Percentiles rank a stretch among this genome's conserved stretches.
These are phyloP conservation scores for Acanthamoeba royreba DNA, from an alignment of 208 protist species.

Conservation along the genomic window DNA sequence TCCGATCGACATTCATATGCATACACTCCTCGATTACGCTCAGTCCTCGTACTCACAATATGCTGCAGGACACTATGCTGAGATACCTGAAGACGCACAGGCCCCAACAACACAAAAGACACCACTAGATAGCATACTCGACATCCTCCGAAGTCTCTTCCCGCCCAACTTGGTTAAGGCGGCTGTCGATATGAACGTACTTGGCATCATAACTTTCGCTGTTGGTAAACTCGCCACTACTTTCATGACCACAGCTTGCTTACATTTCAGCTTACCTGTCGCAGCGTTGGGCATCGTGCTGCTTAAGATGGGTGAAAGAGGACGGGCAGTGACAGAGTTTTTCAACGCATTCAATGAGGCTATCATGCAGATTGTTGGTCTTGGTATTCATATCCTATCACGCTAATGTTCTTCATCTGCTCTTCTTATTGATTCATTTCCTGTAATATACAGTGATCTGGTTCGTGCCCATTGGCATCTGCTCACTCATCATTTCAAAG, in stretches of 20 bases:
- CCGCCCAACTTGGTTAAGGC: conserved; percentile 42
- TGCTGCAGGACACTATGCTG: background rate
- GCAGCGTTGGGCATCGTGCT: conserved; percentile 2
- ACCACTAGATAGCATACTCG: background rate
- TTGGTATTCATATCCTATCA: conserved; percentile 20
- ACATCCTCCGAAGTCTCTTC: conserved; percentile 38
- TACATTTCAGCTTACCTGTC: background rate
- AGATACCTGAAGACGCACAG: background rate
- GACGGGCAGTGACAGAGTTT: conserved; percentile 12
- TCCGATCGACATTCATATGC: background rate
- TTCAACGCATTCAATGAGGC: conserved; percentile 36
- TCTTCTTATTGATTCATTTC: background rate
- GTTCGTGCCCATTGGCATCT: conserved; percentile 33
- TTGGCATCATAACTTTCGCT: conserved; percentile 43
- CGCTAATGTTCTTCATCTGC: background rate
- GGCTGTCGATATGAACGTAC: conserved; percentile 34
- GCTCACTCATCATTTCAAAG: conserved; percentile 30
- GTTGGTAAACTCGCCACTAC: too few species aligned
- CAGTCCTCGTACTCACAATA: background rate
- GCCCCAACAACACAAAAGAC: background rate
- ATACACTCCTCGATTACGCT: background rate
- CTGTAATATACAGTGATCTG: background rate
- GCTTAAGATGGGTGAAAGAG: background rate
- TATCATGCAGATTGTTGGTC: conserved; percentile 38
- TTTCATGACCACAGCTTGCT: background rate